Evolutionary conservation across 2,329 filamentous ascomycete species (phyloP).

Genomic region (Pseudogymnoascus sp.): DNA sequence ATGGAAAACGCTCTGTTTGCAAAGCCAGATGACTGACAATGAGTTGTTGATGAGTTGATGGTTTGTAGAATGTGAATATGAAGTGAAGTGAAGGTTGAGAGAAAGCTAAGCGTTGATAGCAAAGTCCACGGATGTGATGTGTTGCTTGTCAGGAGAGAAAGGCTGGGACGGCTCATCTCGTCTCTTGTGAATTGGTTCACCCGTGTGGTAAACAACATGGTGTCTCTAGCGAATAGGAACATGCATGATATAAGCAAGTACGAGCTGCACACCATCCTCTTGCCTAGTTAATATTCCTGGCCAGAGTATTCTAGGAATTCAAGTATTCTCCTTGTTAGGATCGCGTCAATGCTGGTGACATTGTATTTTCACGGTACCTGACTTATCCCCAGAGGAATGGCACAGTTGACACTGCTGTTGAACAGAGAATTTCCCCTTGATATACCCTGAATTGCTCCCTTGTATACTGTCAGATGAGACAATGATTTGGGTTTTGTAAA

Average conservation of each 20-base stretch:
- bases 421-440: not conserved
- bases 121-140: not conserved
- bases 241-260: slow-evolving; percentile 8
- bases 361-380: not conserved
- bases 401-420: not conserved
- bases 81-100: not conserved
- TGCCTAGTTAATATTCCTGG: not conserved
- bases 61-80: not conserved
- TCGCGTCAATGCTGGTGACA: not conserved
- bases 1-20: not conserved
- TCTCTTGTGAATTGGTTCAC: not conserved
- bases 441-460: not conserved
- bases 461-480: slow-evolving; percentile 1
- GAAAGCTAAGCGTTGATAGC: not conserved
- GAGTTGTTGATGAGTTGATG: not conserved
- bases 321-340: not conserved
- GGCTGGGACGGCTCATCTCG: not conserved
- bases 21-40: not conserved
- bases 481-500: not conserved
- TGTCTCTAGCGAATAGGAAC: not conserved
- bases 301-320: not conserved
- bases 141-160: not conserved
- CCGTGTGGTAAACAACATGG: slow-evolving; percentile 6
- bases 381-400: not conserved
- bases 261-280: not conserved